A percentile compares a stretch with the other conserved stretches of the same genome.
Conservation (phyloP, 805 yeast species). For the Sugiyamaella boreocaroliniensis region DNA sequence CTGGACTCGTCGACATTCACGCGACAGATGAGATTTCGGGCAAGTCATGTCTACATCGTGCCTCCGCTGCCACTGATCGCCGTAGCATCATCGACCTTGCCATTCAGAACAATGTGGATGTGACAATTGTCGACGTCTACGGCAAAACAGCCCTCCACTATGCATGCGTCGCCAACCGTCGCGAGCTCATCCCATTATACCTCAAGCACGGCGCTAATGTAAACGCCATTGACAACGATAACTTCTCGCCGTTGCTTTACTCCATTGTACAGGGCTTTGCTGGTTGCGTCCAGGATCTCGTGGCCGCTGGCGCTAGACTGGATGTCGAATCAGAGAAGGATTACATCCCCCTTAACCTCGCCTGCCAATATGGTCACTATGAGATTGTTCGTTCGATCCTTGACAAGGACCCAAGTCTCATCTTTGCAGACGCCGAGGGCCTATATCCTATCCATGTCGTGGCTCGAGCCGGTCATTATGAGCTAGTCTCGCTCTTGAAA, state of each 20-base stretch:
- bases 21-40: constrained; percentile 67
- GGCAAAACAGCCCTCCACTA: constrained; percentile 85
- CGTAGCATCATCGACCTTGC: constrained; percentile 28
- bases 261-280: constrained; percentile 67
- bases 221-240: constrained; percentile 35
- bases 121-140: constrained; percentile 30
- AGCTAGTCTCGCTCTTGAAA: constrained; percentile 56
- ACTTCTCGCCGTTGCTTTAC: constrained; percentile 69
- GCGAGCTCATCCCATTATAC: constrained; percentile 38
- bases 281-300: constrained; percentile 44
- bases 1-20: constrained; percentile 51
- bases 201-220: constrained; percentile 35
- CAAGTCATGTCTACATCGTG: constrained; percentile 71
- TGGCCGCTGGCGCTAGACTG: constrained; percentile 40
- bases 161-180: constrained; percentile 54
- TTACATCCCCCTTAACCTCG: constrained; percentile 65
- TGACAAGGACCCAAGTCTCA: constrained; percentile 33
- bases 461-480: constrained; percentile 73
- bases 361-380: constrained; percentile 78
- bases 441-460: constrained; percentile 81
- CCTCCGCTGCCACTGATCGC: constrained; percentile 29
- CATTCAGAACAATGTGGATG: constrained; percentile 25
- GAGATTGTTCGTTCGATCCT: constrained; percentile 61
- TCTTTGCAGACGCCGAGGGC: constrained; percentile 72
- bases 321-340: constrained; percentile 35